Base-by-base conservation (phyloP, 495 filamentous ascomycete genomes). In the Parathielavia appendiculata region DNA sequence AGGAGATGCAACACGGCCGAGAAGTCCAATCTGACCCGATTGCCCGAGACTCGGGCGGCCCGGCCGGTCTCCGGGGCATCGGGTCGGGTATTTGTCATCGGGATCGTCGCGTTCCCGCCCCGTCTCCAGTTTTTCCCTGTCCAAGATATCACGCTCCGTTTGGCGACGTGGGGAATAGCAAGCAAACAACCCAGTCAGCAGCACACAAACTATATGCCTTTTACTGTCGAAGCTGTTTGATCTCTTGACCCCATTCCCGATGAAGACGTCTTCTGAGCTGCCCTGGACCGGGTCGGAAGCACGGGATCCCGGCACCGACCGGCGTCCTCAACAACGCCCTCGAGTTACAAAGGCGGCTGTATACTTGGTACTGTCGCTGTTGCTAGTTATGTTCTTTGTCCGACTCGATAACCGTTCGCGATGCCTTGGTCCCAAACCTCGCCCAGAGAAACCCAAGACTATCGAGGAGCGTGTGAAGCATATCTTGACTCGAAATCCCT, bases 401-500 rank as follows among this genome's bases (percentile, higher is more conserved):
- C 22, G n/a, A 13, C 16, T 50, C 11, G 23, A 51, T 23, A 14
- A 38, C 32, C 55, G 43, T 9, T 45, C 23, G 1, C 2, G 36
- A 6, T 60, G 57, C 26, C 16, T 55, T n/a, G 45, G 36, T 2
- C 57, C 39, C 10, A 46, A 17, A 13, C 16, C 22, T 30, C 35
- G 36, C 46, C 23, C 26, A 17, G 12, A 16, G 19, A 50, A 48
- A 12, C 68, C 72, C 4, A 60, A 65, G 17, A 79, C 73, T 14
- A 74, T 90, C 38, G 82, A 88, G 26, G 69, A 87, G 38, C 77
- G 90, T 52, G 91, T 88, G 9, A 75, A 82, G 13, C 78, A 75
- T 48, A 90, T 96, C 50, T 72, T 95, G 20, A 74, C 71, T 11
- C 71, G 82, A n/a, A 90, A 86, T 5, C 91, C 90, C 13, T 71